Evolutionary conservation across 1,139 yeast species (phyloP).

Genomic region (Yarrowia galli): DNA sequence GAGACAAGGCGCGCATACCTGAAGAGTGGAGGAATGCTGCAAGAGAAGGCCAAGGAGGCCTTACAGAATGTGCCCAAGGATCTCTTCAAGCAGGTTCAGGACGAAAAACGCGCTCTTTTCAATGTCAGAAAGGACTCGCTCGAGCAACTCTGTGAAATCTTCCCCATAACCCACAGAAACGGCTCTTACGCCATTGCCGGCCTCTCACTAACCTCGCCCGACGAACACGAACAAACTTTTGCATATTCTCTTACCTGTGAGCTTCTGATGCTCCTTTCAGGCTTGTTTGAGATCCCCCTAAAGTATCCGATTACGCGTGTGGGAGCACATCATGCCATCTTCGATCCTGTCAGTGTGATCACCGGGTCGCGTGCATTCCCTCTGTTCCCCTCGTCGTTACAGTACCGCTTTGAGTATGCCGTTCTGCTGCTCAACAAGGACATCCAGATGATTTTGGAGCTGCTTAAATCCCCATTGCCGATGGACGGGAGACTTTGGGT

Average conservation of each 20-base stretch:
- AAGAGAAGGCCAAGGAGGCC: slow-evolving; percentile 10
- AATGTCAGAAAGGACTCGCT: slow-evolving; percentile 1
- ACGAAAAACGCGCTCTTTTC: slow-evolving; percentile 3
- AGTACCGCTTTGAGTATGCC: slow-evolving; percentile 33
- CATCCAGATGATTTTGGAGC: slow-evolving; percentile 34
- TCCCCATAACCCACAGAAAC: slow-evolving; percentile 9
- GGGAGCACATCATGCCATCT: slow-evolving; percentile 22
- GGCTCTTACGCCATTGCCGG: slow-evolving; percentile 24
- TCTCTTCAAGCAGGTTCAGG: neutral
- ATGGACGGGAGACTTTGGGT: slow-evolving; percentile 32
- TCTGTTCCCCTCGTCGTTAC: slow-evolving; percentile 29
- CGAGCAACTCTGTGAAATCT: neutral
- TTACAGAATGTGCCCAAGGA: neutral
- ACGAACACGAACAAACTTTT: slow-evolving; percentile 36
- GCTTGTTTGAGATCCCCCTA: slow-evolving; percentile 24
- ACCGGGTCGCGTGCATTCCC: slow-evolving; percentile 35
- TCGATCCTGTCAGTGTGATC: slow-evolving; percentile 37
- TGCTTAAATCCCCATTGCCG: slow-evolving; percentile 30
- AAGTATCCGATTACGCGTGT: slow-evolving; percentile 28
- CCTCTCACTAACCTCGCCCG: slow-evolving; percentile 4
- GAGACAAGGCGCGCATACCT: slow-evolving; percentile 20
- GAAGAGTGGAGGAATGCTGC: slow-evolving; percentile 24
- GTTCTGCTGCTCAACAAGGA: slow-evolving; percentile 33
- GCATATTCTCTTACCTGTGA: slow-evolving; percentile 35
- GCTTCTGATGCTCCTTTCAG: slow-evolving; percentile 33